phyloP scores from a whole-genome alignment of 768 basidiomycete genomes.

The Tricholoma bakamatsutake region DNA sequence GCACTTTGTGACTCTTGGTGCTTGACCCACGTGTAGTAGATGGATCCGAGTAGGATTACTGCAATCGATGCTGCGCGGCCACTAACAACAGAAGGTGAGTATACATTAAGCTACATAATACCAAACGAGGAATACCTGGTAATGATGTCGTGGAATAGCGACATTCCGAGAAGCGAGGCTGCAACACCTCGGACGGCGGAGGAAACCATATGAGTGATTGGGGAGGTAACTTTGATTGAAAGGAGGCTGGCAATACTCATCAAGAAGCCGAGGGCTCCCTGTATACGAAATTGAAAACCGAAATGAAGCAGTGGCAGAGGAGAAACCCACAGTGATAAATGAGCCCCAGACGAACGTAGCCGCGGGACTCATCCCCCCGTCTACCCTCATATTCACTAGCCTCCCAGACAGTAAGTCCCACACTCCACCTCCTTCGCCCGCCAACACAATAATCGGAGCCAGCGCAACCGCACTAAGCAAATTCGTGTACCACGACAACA shows the following conservation, averaged over 20 bases:
- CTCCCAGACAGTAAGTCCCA: conserved; percentile 50
- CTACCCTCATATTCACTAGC: conserved; percentile 28
- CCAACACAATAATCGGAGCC: conserved; percentile 64
- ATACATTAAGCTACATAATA: background rate
- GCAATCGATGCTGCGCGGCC: conserved; percentile 79
- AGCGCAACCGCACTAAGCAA: conserved; percentile 69
- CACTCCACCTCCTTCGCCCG: conserved; percentile 69
- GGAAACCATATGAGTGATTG: conserved; percentile 96
- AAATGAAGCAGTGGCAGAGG: background rate
- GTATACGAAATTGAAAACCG: conserved; percentile 1
- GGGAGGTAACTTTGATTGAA: conserved; percentile 95
- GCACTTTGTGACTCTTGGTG: conserved; percentile 54
- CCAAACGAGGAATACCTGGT: conserved; percentile 43
- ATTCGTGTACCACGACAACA: conserved; percentile 92
- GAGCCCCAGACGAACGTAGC: conserved; percentile 77
- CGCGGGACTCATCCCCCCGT: conserved; percentile 41
- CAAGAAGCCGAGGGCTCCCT: conserved; percentile 88
- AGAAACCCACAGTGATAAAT: conserved; percentile 59
- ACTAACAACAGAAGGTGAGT: conserved; percentile 29
- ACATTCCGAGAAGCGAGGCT: conserved; percentile 78
- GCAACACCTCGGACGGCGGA: conserved; percentile 94
- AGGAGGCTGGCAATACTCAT: conserved; percentile 92
- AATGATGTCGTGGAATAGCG: conserved; percentile 77
- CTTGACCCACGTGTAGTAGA: conserved; percentile 88
- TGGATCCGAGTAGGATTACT: conserved; percentile 75